Evolutionary conservation across 768 basidiomycete species (phyloP), one percentile per base, ranked within the genome.

Genomic region (Tulasnella sp.): DNA sequence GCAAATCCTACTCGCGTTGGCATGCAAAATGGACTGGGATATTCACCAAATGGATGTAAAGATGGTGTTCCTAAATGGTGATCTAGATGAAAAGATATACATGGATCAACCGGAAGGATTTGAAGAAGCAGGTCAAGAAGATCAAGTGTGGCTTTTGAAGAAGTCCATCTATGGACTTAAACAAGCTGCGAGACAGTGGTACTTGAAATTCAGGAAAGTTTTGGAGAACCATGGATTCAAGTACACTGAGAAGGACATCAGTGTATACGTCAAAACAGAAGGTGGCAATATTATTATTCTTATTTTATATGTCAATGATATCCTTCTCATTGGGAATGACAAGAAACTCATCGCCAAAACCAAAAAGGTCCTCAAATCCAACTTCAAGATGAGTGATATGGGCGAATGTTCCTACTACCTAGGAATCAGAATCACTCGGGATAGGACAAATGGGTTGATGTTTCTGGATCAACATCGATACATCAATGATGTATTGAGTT

Each of bases 141-240:
- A 27, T 37, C 12, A 48, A 56, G 56, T 66, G 15, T 57, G 59
- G 3, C 24, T 7, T 4, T 48, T 67, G 1, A 50, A 47, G 32
- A 31, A 59, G 47, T 58, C 61, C 1, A 49, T 70, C 0, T 71
- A 70, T 16, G 64, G 63, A 59, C 61, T 70, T 57, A 67, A 68
- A 39, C 66, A 70, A 44, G 57, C 57, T 6, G 62, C 64, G 0
- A 32, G 58, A 1, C 47, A 62, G 4, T 72, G 67, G 65, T n/a
- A n/a, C n/a, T n/a, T n/a, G n/a, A n/a, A n/a, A n/a, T n/a, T n/a
- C n/a, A n/a, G n/a, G n/a, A n/a, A n/a, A n/a, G n/a, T n/a, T n/a
- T n/a, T n/a, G n/a, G n/a, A n/a, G n/a, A n/a, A n/a, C n/a, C n/a
- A n/a, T n/a, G n/a, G n/a, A n/a, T n/a, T n/a, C n/a, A n/a, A n/a